Evolutionary conservation across 23 red algal genomes (phyloP), one percentile per base, ranked within the genome.

Genomic region (Chondrus crispus): DNA sequence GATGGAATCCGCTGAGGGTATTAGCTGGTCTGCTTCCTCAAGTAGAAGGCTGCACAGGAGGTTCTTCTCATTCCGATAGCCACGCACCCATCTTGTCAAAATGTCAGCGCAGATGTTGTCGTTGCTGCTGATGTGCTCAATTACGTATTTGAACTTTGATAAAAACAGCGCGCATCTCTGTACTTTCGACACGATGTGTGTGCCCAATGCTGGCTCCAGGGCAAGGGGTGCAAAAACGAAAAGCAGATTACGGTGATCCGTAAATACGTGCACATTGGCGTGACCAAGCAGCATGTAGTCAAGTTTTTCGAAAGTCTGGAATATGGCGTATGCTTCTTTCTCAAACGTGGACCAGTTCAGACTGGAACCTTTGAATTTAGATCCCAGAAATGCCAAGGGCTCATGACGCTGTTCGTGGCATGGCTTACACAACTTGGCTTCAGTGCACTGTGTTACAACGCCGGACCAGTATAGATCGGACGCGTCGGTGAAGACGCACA

Each of bases 211-310:
- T n/a, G n/a, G n/a, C n/a, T n/a, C n/a, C n/a, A n/a, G n/a, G n/a
- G n/a, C n/a, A n/a, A n/a, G n/a, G n/a, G n/a, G n/a, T n/a, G 88
- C 72, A 22, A 58, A 83, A 37, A 83, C 29, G 24, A 83, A 83
- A 8, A 83, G 26, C 78, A 83, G 24, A 47, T 83, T 83, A 45
- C 32, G 24, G 24, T 83, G 1, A 22, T 83, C 50, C 32, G 78
- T 83, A 52, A 83, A 83, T 47, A 83, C 55, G 22, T 0, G 1
- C 1, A 83, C 55, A n/a, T 47, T 47, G 22, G 28, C 51, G 26
- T 41, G 1, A 26, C 48, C 7, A 7, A 62, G 29, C 1, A 83
- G 78, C 22, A 83, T 22, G 33, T 62, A 83, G 46, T 62, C 48
- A 0, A 83, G 32, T 33, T 22, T 8, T 38, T 83, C 46, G 51